Evolutionary conservation across 2,329 filamentous ascomycete species (phyloP), one percentile per base, ranked within the genome.

Genomic region (Pochonia chlamydosporia): DNA sequence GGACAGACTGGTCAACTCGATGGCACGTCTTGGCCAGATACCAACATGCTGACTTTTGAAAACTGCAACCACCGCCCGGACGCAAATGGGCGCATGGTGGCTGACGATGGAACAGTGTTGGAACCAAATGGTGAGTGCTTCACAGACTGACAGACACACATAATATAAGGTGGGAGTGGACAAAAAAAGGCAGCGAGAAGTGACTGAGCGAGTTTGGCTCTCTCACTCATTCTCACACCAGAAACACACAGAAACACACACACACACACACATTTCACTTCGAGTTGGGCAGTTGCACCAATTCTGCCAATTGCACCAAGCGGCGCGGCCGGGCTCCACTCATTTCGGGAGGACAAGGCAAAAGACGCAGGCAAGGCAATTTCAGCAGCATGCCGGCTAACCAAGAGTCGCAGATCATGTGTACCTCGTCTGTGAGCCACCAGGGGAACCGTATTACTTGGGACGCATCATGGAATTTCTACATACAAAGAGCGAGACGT

Each of bases 381-480:
- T 36, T 47, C 40, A 47, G 40, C 44, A 49, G 36, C 48, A 47
- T 31, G 39, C 44, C 44, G 41, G 41, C 48, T 50, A 47, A 51
- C 45, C 21, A 40, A 11, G 28, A 24, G 53, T 58, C 53, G 58
- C 66, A 82, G 79, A 82, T 68, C 77, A 97, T 72, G 89, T 96
- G 56, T 99, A 97, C 74, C 81, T 97, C 53, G 87, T 99, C 54
- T 97, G 91, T 70, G 93, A 99, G 69, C 93, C 93, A 43, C 93
- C 93, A 14, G 93, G 93, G 45, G 93, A 99, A 70, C 93, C 93
- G 47, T 99, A 99, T 71, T 99, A 99, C 66, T 75, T 99, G 54
- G 93, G 88, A 54, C 88, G 93, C 58, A 93, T 99, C 65, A 99
- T 99, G 93, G 92, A 99, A 66, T 97, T 97, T 64, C 74, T 96